Evolutionary conservation across 148 eudicot species (phyloP).

Genomic region (Vaccinium corymbosum): DNA sequence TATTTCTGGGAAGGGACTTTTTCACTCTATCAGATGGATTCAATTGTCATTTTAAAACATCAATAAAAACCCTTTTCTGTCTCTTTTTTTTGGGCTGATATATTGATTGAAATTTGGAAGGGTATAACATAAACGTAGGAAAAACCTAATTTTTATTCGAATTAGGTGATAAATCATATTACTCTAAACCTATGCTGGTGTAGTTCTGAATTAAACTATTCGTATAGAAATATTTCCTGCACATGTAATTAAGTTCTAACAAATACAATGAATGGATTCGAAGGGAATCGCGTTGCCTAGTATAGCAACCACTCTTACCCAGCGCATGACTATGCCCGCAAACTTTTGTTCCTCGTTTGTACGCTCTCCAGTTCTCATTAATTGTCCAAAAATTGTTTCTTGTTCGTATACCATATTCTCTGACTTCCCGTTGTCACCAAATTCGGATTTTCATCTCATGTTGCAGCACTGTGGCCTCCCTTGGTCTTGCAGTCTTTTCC

Average conservation of each 20-base stretch:
- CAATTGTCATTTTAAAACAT: not conserved
- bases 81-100: not conserved
- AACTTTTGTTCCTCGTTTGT: conserved; percentile 8
- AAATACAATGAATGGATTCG: conserved; percentile 23
- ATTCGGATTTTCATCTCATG: conserved; percentile 16
- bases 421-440: not conserved
- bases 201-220: not conserved
- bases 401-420: not conserved
- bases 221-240: not conserved
- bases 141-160: not conserved
- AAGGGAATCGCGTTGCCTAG: conserved; percentile 22
- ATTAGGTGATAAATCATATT: not conserved
- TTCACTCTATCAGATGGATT: not conserved
- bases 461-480: conserved; percentile 24
- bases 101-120: not conserved
- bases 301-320: conserved; percentile 27
- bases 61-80: not conserved
- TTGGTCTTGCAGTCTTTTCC: conserved; percentile 27
- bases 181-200: not conserved
- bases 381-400: not conserved
- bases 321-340: conserved; percentile 25
- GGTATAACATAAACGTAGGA: not conserved
- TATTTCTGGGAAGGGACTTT: not conserved
- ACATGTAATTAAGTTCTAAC: not conserved
- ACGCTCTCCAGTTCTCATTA: not conserved